phyloP scores from a whole-genome alignment of 2,329 filamentous ascomycete species.

The Ilyonectria robusta region DNA sequence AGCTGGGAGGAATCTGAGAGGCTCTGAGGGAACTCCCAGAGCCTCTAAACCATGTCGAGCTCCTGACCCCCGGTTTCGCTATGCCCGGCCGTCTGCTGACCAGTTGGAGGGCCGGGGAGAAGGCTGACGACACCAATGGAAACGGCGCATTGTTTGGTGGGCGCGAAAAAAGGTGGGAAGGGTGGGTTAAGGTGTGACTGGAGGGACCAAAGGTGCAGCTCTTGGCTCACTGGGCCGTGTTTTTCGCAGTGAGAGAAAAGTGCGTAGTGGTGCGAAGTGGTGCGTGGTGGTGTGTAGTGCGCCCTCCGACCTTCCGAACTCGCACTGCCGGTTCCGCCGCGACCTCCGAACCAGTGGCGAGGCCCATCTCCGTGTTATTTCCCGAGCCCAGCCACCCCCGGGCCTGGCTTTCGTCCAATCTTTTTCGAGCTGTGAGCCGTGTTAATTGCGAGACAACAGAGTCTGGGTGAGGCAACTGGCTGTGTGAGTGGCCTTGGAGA shows the following conservation, averaged over 20 bases:
- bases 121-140: constrained; percentile 30
- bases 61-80: constrained; percentile 19
- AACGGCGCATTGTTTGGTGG: constrained; percentile 15
- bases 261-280: constrained; percentile 21
- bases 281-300: too few relatives aligned
- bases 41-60: neutral
- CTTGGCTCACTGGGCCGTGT: constrained; percentile 37
- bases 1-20: neutral
- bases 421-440: neutral
- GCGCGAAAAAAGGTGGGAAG: constrained; percentile 11
- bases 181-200: constrained; percentile 8
- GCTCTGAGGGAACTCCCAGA: constrained; percentile 1
- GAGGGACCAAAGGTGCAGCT: constrained; percentile 14
- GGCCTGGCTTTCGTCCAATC: neutral
- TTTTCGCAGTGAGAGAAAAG: neutral
- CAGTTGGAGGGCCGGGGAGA: constrained; percentile 25
- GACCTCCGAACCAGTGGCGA: constrained; percentile 26
- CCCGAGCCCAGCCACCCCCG: constrained; percentile 8
- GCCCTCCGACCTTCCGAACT: constrained; percentile 35
- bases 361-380: constrained; percentile 37
- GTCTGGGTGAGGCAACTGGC: neutral
- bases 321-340: constrained; percentile 27
- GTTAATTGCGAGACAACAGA: neutral
- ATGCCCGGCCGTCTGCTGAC: constrained; percentile 20
- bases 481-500: neutral